phyloP scores from a whole-genome alignment of 139 green algal genomes.

The Picochlorum costavermella region DNA sequence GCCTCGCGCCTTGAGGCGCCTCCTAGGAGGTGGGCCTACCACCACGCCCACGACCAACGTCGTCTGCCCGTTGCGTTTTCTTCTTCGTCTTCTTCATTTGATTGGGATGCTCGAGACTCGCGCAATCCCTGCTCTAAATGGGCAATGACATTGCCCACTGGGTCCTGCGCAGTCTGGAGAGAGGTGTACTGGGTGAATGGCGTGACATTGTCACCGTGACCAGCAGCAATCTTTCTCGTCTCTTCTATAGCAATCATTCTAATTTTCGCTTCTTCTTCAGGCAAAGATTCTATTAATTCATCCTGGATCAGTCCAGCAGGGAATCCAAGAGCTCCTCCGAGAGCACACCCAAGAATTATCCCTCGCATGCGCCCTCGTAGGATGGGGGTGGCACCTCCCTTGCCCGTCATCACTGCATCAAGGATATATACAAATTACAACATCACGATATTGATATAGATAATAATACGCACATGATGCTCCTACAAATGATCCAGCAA shows the following conservation, averaged over 20 bases:
- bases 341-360: conserved; percentile 17
- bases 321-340: conserved; percentile 26
- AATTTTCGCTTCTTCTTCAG: background rate
- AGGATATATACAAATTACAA: too few species aligned
- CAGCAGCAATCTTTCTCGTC: conserved; percentile 4
- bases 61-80: too few species aligned
- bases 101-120: too few species aligned
- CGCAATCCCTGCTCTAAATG: conserved; percentile 5
- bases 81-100: too few species aligned
- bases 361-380: conserved; percentile 7
- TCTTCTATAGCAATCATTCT: background rate
- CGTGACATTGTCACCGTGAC: background rate
- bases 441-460: too few species aligned
- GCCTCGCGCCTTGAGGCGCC: background rate
- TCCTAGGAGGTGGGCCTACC: background rate
- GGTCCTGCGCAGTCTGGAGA: background rate
- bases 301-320: conserved; percentile 28
- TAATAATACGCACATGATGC: background rate
- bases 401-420: background rate
- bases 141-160: conserved; percentile 7
- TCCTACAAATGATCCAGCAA: conserved; percentile 18
- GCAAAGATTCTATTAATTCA: background rate
- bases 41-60: background rate
- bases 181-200: background rate
- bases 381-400: conserved; percentile 17